Conservation (phyloP, 208 protist genomes). For the Porcisia hertigi region DNA sequence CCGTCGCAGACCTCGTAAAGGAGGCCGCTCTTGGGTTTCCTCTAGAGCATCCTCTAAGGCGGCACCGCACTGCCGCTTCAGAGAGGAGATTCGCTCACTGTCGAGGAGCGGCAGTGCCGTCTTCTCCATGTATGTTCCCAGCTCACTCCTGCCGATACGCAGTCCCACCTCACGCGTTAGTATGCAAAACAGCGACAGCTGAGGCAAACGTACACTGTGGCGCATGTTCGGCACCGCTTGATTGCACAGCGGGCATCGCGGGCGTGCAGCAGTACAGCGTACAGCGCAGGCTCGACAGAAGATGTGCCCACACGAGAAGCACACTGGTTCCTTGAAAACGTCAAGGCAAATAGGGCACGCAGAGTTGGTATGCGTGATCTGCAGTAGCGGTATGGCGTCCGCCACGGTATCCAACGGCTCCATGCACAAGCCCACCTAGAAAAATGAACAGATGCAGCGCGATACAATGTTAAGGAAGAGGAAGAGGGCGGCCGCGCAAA, state of each 20-base stretch:
- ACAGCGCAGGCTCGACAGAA: constrained; percentile 58
- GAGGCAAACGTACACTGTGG: constrained; percentile 41
- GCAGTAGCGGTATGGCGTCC: constrained; percentile 20
- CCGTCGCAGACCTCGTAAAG: neutral
- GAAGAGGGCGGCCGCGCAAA: neutral
- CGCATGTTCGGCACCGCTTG: constrained; percentile 30
- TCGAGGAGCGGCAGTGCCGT: neutral
- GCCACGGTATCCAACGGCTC: neutral
- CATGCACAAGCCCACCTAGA: no score
- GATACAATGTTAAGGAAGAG: neutral
- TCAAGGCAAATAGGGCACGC: constrained; percentile 65
- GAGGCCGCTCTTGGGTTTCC: neutral
- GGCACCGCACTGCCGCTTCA: constrained; percentile 6
- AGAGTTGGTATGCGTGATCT: constrained; percentile 44
- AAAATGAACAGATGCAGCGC: neutral
- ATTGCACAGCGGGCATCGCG: constrained; percentile 82
- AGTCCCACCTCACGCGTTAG: constrained; percentile 42
- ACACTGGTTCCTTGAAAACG: constrained; percentile 55
- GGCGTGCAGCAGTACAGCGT: constrained; percentile 47
- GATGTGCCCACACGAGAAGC: constrained; percentile 71
- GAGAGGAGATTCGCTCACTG: neutral
- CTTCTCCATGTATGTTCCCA: neutral
- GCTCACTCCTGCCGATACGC: constrained; percentile 5
- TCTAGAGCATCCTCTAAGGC: neutral
- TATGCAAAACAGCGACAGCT: constrained; percentile 44